Base-by-base conservation (phyloP, 768 basidiomycete genomes). In the Termitomyces sp. region DNA sequence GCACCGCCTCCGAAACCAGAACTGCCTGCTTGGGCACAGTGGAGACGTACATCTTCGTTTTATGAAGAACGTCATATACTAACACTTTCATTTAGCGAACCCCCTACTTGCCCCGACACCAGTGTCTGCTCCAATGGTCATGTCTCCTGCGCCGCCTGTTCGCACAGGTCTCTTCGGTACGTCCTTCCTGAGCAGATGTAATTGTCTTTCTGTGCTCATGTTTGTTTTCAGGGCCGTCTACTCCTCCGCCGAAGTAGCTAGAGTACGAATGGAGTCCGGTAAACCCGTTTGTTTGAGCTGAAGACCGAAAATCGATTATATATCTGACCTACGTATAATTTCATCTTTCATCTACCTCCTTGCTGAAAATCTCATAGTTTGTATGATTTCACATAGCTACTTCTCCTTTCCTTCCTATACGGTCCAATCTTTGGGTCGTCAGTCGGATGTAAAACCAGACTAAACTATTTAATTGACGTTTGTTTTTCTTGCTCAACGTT, bases 1-100 rank as follows among this genome's bases (percentile, higher is more conserved):
- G 68, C 78, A 1, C 76, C 76, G 11, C 77, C 78, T 0, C 75
- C 81, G 0, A 79, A 81, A 64, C 77, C 80, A 0, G 78, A 80
- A 36, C 20, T 83, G 30, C 88, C 89, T n/a, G 82, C 90, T 1
- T 92, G 90, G 90, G 83, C 90, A 0, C 88, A 91, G 63, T 92
- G 90, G 90, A 79, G 85, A 76, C 90, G 90, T 92, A 67, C 54
- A 83, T 77, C 7, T 49, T 49, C 36, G 38, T 4, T 52, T 40
- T 46, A 41, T 54, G 22, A 18, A 5, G n/a, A 49, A 14, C 10
- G n/a, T 16, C 10, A 41, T 58, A n/a, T 45, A 13, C 11, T 47
- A 13, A 28, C 41, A 24, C 7, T 36, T 48, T 52, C 33, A 14
- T 53, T 7, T 64, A 90, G 88, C 89, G 3, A 88, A 89, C 64